Evolutionary conservation across 495 filamentous ascomycete species (phyloP), one percentile per base, ranked within the genome.

Genomic region (Penicillium dipodomyicola): DNA sequence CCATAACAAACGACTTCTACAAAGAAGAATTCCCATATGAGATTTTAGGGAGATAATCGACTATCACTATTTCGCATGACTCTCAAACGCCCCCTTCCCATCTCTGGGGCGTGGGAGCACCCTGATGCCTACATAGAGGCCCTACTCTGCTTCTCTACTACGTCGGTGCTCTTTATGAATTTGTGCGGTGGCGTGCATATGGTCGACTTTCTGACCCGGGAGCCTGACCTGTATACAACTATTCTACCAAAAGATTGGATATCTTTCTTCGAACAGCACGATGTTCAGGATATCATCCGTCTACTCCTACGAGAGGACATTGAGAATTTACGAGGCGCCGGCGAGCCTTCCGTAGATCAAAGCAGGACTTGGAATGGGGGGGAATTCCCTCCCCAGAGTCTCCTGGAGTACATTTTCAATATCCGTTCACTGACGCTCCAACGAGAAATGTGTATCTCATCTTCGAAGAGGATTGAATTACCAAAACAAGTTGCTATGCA

Each of bases 171-270:
- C n/a, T 91, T 97, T 64, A 88, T 88, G 62, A 88, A 86, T 42
- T 79, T 97, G 49, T 96, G 91, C 67, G 95, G 94, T 50, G 92
- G 92, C 33, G 87, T 97, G 3, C 94, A 98, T 68, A 91, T 98
- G 53, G 79, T 97, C 47, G 94, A 97, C 65, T 97, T 98, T 73
- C 87, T 96, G 72, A 96, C 91, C n/a, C 82, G 83, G 47, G 84
- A 91, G 19, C 88, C 89, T 17, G 82, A 86, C 67, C 76, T 96
- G 0, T 97, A 96, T 67, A 80, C 84, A 40, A 72, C 77, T 4
- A 77, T 90, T 2, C 72, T 98, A 12, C 91, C 91, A 1, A 64
- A 82, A 64, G 82, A 89, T 63, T 98, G 94, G 94, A 82, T 87
- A 52, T 56, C 75, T 2, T 97, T 88, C 76, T 87, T 97, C 54